Evolutionary conservation across 352 stramenopile genomes (phyloP).

Genomic region (Thraustochytrium sp.): DNA sequence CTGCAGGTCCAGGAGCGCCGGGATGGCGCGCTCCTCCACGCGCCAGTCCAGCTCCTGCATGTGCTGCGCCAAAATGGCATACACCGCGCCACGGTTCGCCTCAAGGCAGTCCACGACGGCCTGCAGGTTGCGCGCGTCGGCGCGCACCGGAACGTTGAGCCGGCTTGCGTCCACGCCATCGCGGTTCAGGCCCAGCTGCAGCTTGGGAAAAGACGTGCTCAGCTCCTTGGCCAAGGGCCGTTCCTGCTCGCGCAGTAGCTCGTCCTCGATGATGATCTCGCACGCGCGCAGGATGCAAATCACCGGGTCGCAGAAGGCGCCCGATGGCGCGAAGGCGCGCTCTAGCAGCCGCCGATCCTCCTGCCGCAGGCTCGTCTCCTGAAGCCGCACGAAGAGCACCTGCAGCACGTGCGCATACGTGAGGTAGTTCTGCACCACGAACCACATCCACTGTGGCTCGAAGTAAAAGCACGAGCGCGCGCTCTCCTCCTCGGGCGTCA

Average conservation of each 20-base stretch:
- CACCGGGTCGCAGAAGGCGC: constrained; percentile 2
- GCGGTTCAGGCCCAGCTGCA: neutral
- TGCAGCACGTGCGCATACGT: constrained; percentile 7
- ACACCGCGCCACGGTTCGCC: neutral
- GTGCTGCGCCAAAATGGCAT: neutral
- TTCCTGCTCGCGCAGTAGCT: neutral
- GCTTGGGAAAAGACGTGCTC: neutral
- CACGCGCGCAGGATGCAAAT: constrained; percentile 15
- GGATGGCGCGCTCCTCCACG: neutral
- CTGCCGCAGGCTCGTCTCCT: neutral
- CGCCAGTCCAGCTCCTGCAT: constrained; percentile 19
- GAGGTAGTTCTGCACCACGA: constrained; percentile 32
- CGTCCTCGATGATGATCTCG: constrained; percentile 38
- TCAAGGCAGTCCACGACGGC: neutral
- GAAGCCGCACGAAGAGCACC: neutral
- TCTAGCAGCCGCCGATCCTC: neutral
- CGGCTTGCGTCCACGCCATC: neutral
- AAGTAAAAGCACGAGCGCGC: no score
- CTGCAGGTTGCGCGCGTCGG: neutral
- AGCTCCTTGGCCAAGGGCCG: neutral
- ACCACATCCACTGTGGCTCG: constrained; percentile 39
- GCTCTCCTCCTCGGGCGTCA: no score
- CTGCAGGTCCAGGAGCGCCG: neutral
- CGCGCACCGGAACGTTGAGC: neutral
- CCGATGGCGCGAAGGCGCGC: neutral